These are phyloP conservation scores for Pichia sp. DNA, from an alignment of 1,139 yeast species.

Conservation along the genomic window DNA sequence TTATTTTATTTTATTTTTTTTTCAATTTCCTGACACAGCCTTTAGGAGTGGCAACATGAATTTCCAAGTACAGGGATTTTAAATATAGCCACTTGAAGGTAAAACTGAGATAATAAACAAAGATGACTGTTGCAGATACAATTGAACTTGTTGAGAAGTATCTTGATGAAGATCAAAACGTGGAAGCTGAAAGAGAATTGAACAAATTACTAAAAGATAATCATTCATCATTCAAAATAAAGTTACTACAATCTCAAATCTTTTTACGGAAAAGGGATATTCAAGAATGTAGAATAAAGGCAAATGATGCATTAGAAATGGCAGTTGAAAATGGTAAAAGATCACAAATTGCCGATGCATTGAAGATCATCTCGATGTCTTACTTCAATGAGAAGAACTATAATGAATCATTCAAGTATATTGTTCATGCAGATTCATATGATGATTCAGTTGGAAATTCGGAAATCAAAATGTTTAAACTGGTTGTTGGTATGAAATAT, in stretches of 20 bases:
- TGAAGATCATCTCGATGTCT: constrained; percentile 53
- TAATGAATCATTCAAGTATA: constrained; percentile 41
- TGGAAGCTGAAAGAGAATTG: constrained; percentile 33
- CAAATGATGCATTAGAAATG: constrained; percentile 47
- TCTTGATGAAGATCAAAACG: constrained; percentile 33
- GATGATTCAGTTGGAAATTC: constrained; percentile 35
- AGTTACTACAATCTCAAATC: constrained; percentile 27
- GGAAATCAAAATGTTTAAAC: constrained; percentile 43
- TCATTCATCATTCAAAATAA: constrained; percentile 33
- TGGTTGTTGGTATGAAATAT: constrained; percentile 35
- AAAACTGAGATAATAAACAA: too few relatives aligned
- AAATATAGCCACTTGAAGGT: too few relatives aligned
- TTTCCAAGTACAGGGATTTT: too few relatives aligned
- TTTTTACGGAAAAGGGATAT: constrained; percentile 46
- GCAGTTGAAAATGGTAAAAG: constrained; percentile 50
- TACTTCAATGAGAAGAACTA: constrained; percentile 37
- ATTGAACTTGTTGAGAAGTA: constrained; percentile 32
- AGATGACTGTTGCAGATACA: constrained; percentile 37
- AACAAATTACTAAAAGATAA: constrained; percentile 27
- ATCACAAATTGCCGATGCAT: constrained; percentile 48
- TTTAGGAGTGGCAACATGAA: neutral
- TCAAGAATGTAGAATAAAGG: constrained; percentile 44
- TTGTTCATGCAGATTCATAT: constrained; percentile 43
- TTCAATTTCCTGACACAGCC: neutral
- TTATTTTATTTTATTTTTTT: too few relatives aligned